phyloP scores from a whole-genome alignment of 1,284 basidiomycete genomes.

The Leccinum solheimii region DNA sequence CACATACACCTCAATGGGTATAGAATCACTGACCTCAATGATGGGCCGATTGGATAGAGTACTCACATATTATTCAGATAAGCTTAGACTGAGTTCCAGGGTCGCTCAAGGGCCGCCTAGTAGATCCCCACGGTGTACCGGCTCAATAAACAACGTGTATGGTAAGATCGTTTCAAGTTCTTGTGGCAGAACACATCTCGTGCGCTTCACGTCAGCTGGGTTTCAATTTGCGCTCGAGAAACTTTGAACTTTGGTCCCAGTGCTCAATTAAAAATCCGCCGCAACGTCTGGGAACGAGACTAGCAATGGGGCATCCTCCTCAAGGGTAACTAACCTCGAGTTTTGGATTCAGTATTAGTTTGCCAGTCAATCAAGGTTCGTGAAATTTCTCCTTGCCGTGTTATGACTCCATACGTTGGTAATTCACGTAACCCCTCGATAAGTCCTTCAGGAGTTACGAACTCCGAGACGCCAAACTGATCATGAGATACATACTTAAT shows the following conservation, averaged over 20 bases:
- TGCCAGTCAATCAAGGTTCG: background rate
- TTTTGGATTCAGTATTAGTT: background rate
- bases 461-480: background rate
- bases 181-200: background rate
- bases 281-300: too few species aligned
- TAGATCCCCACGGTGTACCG: too few species aligned
- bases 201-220: constrained; percentile 23
- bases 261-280: too few species aligned
- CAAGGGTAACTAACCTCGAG: background rate
- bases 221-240: background rate
- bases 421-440: background rate
- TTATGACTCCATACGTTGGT: background rate
- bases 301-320: too few species aligned
- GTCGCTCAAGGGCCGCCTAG: too few species aligned
- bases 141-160: constrained; percentile 62
- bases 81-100: too few species aligned
- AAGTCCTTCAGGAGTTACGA: background rate
- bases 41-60: too few species aligned
- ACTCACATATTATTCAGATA: too few species aligned
- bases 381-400: background rate
- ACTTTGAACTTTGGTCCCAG: background rate
- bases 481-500: background rate
- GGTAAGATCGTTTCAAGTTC: constrained; percentile 18
- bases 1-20: too few species aligned
- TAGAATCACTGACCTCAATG: too few species aligned